Conservation (phyloP, 176 grass and related monocot genomes). For the Ensete glaucum region DNA sequence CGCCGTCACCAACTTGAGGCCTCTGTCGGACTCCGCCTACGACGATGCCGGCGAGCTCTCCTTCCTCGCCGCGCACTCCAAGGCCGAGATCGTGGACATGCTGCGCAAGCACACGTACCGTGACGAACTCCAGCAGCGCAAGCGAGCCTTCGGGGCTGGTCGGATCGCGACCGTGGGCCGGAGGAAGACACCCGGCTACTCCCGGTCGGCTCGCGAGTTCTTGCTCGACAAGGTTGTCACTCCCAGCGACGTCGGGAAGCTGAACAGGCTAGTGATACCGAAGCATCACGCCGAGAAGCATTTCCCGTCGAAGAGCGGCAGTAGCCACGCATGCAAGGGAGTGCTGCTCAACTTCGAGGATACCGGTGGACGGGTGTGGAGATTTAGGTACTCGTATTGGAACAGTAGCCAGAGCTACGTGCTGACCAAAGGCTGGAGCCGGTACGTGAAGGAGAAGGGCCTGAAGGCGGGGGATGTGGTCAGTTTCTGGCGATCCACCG, state of each 20-base stretch:
- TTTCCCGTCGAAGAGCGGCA: not conserved
- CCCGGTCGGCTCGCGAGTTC: not conserved
- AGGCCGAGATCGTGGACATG: slow-evolving; percentile 14
- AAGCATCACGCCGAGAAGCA: not conserved
- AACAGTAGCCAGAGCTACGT: slow-evolving; percentile 99
- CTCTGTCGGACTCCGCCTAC: slow-evolving; percentile 37
- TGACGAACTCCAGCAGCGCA: slow-evolving; percentile 1
- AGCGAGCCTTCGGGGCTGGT: not conserved
- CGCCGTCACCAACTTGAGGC: slow-evolving; percentile 75
- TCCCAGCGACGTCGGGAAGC: slow-evolving; percentile 11
- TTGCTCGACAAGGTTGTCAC: slow-evolving; percentile 2
- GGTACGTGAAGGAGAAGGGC: slow-evolving; percentile 83
- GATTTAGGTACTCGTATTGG: slow-evolving; percentile 85
- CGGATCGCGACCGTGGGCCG: not conserved
- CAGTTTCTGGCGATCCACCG: not conserved
- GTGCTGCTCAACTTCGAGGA: slow-evolving; percentile 15
- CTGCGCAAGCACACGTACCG: slow-evolving; percentile 14
- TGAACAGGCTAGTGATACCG: not conserved
- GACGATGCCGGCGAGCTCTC: not conserved
- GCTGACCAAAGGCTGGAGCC: slow-evolving; percentile 97
- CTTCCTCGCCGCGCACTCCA: slow-evolving; percentile 10
- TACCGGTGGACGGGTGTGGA: not conserved
- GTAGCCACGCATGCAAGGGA: not conserved
- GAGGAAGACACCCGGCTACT: not conserved
- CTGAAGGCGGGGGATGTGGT: slow-evolving; percentile 7